Conservation (phyloP, 2,329 filamentous ascomycete species). For the Leptosphaerulina australis region DNA sequence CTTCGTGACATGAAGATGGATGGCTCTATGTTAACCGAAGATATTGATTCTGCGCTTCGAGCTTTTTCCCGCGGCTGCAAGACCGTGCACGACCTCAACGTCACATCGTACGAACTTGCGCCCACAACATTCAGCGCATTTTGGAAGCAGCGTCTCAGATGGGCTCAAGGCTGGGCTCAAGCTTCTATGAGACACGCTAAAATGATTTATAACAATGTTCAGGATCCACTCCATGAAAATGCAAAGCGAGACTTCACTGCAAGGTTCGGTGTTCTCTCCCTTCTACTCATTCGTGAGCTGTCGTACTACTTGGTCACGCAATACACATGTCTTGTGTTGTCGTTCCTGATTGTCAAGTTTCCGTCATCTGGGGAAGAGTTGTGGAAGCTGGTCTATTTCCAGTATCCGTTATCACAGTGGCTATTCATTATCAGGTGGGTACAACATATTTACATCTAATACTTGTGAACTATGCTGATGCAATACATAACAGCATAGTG, state of each 20-base stretch:
- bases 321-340: slow-evolving; percentile 55
- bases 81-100: slow-evolving; percentile 57
- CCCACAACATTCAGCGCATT: slow-evolving; percentile 54
- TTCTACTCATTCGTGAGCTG: slow-evolving; percentile 55
- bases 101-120: slow-evolving; percentile 57
- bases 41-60: slow-evolving; percentile 57
- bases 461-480: slow-evolving; percentile 20
- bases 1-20: slow-evolving; percentile 57
- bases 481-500: slow-evolving; percentile 41
- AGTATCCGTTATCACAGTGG: slow-evolving; percentile 57
- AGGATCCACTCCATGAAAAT: slow-evolving; percentile 34
- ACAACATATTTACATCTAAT: neutral
- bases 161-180: slow-evolving; percentile 59
- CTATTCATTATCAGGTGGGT: slow-evolving; percentile 54
- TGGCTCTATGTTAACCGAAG: slow-evolving; percentile 58
- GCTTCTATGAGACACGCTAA: slow-evolving; percentile 53
- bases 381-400: slow-evolving; percentile 54
- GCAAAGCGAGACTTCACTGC: slow-evolving; percentile 44
- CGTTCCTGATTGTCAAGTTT: slow-evolving; percentile 55
- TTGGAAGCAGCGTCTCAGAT: slow-evolving; percentile 59
- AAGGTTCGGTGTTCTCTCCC: slow-evolving; percentile 54
- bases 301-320: slow-evolving; percentile 58
- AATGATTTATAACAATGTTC: slow-evolving; percentile 52
- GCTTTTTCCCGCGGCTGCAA: slow-evolving; percentile 53
- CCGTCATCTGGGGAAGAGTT: slow-evolving; percentile 48